Base-by-base conservation (phyloP, 1,284 basidiomycete species). In the Malassezia equina region DNA sequence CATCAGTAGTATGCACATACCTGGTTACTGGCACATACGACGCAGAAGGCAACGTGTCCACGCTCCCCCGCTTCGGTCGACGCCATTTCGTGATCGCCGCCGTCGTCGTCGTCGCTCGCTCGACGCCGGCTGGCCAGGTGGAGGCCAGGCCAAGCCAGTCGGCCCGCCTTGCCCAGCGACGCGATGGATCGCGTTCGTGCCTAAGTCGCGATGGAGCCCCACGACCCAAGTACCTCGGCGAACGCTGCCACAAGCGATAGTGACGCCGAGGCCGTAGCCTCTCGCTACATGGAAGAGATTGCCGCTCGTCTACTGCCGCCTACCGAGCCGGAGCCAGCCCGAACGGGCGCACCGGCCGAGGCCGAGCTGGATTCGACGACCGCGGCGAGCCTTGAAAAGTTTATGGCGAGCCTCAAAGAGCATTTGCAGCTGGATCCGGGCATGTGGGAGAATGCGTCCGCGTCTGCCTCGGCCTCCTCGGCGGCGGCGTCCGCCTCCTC, bases 11-110 rank as follows among this genome's bases (percentile, higher is more conserved):
- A 19, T n/a, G 15, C 11, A 21, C 55, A 15, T 33, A 61, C 59
- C 52, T 64, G 63, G 39, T 98, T 98, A 72, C 89, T 94, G 9
- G 93, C 93, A 73, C 93, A 98, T 25, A 98, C 93, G 9, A 98
- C 89, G 73, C 93, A 96, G 77, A 98, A 98, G 46, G 93, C 28
- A 28, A 57, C 50, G n/a, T 44, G 48, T 17, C 41, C 32, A 13
- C 32, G 27, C 27, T 29, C 25, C 21, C 32, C 33, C 23, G 47
- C 8, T 15, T 48, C 46, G 23, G 46, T 39, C 36, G 36, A 25
- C 23, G 46, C 46, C 46, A 48, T 48, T 2, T 17, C 7, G 13
- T 17, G 17, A 17, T 21, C 31, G 33, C 46, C 31, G 25, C 46
- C 19, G 33, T n/a, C 32, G 32, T 33, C 32, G 32, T 33, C 13